Evolutionary conservation across 495 filamentous ascomycete species (phyloP).

Genomic region (Neurospora hispaniola): DNA sequence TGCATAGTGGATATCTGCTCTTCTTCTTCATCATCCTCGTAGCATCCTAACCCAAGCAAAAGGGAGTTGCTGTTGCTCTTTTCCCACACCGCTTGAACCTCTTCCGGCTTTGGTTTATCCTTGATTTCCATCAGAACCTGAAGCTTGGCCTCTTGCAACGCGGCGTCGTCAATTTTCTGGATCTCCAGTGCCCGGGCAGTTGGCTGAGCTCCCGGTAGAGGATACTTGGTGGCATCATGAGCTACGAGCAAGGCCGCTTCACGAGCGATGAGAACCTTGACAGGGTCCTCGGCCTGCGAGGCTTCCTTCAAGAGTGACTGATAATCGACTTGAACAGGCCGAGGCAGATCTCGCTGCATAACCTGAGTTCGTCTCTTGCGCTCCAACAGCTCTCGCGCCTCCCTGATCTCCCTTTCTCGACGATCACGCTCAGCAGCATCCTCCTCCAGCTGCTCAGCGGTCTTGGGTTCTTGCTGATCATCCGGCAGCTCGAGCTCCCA

Average conservation of each 20-base stretch:
- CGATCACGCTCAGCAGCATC: constrained; percentile 78
- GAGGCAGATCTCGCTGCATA: constrained; percentile 72
- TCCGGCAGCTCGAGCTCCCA: constrained; percentile 90
- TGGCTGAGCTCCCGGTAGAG: constrained; percentile 53
- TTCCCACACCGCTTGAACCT: constrained; percentile 60
- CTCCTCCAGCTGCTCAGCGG: constrained; percentile 52
- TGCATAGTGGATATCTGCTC: constrained; percentile 50
- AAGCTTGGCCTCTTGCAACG: constrained; percentile 61
- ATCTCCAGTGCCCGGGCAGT: constrained; percentile 50
- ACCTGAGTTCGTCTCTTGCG: constrained; percentile 80
- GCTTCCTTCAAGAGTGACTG: constrained; percentile 54
- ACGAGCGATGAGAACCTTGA: constrained; percentile 49
- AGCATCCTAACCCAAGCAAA: constrained; percentile 68
- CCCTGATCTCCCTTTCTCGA: constrained; percentile 52
- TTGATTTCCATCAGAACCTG: constrained; percentile 66
- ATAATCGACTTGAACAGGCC: constrained; percentile 64
- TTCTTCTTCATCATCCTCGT: constrained; percentile 61
- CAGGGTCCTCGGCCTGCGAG: constrained; percentile 21
- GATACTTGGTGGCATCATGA: constrained; percentile 68
- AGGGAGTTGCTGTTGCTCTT: constrained; percentile 45
- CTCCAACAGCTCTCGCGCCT: constrained; percentile 65
- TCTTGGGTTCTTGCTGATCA: constrained; percentile 54
- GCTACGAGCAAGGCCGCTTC: constrained; percentile 73
- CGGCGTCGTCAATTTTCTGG: constrained; percentile 57
- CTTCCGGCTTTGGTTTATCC: constrained; percentile 43